Conservation (phyloP, 2,329 filamentous ascomycete species). For the Colletotrichum destructivum region DNA sequence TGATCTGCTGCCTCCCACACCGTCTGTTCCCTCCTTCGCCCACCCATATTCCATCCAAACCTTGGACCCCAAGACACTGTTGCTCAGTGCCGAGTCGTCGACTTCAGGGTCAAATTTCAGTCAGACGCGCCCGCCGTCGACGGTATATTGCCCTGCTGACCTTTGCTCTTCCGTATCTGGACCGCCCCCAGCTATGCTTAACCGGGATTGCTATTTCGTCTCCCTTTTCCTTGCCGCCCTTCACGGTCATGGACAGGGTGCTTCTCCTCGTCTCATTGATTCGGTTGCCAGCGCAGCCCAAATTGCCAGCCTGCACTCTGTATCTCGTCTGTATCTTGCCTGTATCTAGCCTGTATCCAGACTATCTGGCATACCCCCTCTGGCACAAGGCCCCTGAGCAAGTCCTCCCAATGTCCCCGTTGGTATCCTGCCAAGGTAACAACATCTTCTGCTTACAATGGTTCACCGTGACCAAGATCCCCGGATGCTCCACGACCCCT, state of each 20-base stretch:
- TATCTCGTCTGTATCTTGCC: too few species aligned
- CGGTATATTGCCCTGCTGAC: slow-evolving; percentile 16
- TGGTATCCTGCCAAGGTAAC: slow-evolving; percentile 8
- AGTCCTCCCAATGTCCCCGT: slow-evolving; percentile 18
- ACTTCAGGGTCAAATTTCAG: slow-evolving; percentile 10
- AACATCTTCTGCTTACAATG: slow-evolving; percentile 1
- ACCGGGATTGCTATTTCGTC: slow-evolving; percentile 39
- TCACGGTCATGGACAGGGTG: background rate
- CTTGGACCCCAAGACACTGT: background rate
- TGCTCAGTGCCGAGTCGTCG: slow-evolving; percentile 15
- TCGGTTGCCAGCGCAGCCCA: slow-evolving; percentile 18
- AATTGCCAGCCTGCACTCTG: slow-evolving; percentile 24
- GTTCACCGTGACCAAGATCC: slow-evolving; percentile 12
- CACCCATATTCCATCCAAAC: background rate
- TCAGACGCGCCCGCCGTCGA: slow-evolving; percentile 24
- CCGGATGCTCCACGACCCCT: slow-evolving; percentile 5
- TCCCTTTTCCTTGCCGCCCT: slow-evolving; percentile 33
- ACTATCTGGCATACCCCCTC: background rate
- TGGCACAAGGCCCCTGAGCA: slow-evolving; percentile 4
- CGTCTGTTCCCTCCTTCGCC: background rate
- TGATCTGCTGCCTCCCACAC: background rate
- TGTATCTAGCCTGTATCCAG: background rate
- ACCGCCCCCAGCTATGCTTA: slow-evolving; percentile 23
- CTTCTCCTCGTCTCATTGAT: slow-evolving; percentile 18
- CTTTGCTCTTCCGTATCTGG: background rate